Percentiles rank a stretch among this genome's conserved stretches.
Evolutionary conservation across 2,329 filamentous ascomycete species (phyloP).

Genomic region (Ascosphaera apis): DNA sequence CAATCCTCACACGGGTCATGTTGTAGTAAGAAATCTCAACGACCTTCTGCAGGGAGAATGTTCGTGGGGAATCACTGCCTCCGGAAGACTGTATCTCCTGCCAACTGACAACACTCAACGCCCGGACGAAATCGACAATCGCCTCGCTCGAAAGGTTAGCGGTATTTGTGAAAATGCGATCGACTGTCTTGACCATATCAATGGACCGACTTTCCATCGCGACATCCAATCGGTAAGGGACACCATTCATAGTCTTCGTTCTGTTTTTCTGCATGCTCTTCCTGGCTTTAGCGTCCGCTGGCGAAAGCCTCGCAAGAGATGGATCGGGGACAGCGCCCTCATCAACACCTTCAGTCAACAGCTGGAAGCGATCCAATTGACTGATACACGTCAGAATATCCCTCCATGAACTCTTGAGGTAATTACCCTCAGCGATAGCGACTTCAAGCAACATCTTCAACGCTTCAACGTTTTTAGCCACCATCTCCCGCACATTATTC

Average conservation of each 20-base stretch:
- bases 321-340: conserved; percentile 84
- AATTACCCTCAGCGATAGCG: conserved; percentile 76
- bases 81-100: conserved; percentile 96
- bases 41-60: conserved; percentile 91
- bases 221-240: conserved; percentile 50
- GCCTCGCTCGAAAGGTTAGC: conserved; percentile 81
- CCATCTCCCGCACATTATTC: conserved; percentile 86
- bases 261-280: conserved; percentile 40
- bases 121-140: conserved; percentile 84
- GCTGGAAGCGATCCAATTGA: conserved; percentile 80
- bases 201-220: conserved; percentile 81
- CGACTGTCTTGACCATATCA: conserved; percentile 77
- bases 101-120: conserved; percentile 91
- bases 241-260: conserved; percentile 23
- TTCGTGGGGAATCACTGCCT: conserved; percentile 82
- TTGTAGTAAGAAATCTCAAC: conserved; percentile 99
- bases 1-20: conserved; percentile 93
- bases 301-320: conserved; percentile 52
- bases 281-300: conserved; percentile 33
- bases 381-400: conserved; percentile 89
- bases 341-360: conserved; percentile 85
- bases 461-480: conserved; percentile 88
- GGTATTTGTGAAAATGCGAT: conserved; percentile 91
- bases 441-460: conserved; percentile 79
- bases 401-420: conserved; percentile 77